Percentiles rank a stretch among this genome's conserved stretches.
phyloP scores from a whole-genome alignment of 805 yeast species.

The Zygoascus bituminiphila region DNA sequence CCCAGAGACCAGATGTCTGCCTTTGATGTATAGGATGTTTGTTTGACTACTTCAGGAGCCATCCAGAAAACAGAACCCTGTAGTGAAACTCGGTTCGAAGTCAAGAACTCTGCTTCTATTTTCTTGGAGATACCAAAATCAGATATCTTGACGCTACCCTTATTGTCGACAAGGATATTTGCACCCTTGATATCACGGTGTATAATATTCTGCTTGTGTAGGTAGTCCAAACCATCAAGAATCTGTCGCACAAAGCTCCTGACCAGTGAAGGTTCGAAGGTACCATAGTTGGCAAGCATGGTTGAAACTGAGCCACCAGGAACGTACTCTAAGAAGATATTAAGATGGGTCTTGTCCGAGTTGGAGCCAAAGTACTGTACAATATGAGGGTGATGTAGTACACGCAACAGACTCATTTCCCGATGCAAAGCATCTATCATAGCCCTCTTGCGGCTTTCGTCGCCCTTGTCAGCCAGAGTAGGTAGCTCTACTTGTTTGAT shows the following conservation, averaged over 20 bases:
- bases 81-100: conserved; percentile 59
- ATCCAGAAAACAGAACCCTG: conserved; percentile 98
- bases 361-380: conserved; percentile 89
- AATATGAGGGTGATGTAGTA: conserved; percentile 81
- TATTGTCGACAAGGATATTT: conserved; percentile 69
- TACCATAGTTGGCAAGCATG: conserved; percentile 64
- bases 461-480: conserved; percentile 24
- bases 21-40: conserved; percentile 79
- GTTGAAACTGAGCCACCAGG: conserved; percentile 67
- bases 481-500: conserved; percentile 86
- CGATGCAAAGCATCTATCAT: conserved; percentile 72
- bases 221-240: conserved; percentile 60
- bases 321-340: conserved; percentile 74
- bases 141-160: conserved; percentile 74
- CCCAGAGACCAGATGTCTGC: conserved; percentile 98
- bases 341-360: conserved; percentile 58
- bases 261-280: conserved; percentile 70
- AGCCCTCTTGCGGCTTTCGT: conserved; percentile 33
- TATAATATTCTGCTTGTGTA: conserved; percentile 67
- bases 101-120: conserved; percentile 45
- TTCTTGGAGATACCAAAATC: conserved; percentile 80
- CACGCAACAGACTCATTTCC: conserved; percentile 71
- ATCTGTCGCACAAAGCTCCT: conserved; percentile 69
- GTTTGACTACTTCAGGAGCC: conserved; percentile 99
- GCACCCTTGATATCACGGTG: conserved; percentile 90